Conservation (phyloP, 2,329 filamentous ascomycete species). For the Ophiostoma sp. region DNA sequence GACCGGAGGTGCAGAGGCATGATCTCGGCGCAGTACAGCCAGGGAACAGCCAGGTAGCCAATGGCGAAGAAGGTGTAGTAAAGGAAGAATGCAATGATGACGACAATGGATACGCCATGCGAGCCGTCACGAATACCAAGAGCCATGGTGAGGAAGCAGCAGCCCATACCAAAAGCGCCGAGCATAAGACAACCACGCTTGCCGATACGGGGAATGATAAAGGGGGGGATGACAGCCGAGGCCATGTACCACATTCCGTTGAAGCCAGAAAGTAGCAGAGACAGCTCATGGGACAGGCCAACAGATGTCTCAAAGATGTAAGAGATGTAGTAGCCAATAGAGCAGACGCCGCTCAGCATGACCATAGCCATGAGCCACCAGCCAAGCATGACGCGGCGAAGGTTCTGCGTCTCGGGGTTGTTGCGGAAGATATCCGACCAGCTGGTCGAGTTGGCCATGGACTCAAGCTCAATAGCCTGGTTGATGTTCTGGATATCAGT, state of each 20-base stretch:
- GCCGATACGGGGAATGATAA: slow-evolving; percentile 15
- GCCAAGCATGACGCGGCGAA: slow-evolving; percentile 25
- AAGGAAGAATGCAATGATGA: slow-evolving; percentile 24
- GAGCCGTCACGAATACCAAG: slow-evolving; percentile 24
- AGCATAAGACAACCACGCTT: slow-evolving; percentile 11
- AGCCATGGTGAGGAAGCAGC: slow-evolving; percentile 17
- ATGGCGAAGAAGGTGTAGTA: slow-evolving; percentile 39
- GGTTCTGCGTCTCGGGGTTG: slow-evolving; percentile 23
- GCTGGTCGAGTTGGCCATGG: slow-evolving; percentile 17
- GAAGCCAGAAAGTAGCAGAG: slow-evolving; percentile 12
- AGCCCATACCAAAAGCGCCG: slow-evolving; percentile 6
- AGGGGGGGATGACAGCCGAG: not conserved
- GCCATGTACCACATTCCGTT: slow-evolving; percentile 16
- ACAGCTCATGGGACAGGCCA: slow-evolving; percentile 21
- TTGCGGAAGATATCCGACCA: slow-evolving; percentile 27
- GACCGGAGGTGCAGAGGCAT: slow-evolving; percentile 23
- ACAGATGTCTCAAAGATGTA: slow-evolving; percentile 38
- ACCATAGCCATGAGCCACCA: slow-evolving; percentile 29
- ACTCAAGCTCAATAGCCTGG: slow-evolving; percentile 27
- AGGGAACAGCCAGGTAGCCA: slow-evolving; percentile 43
- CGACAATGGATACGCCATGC: slow-evolving; percentile 21
- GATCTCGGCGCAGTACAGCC: slow-evolving; percentile 27
- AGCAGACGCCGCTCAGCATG: slow-evolving; percentile 27
- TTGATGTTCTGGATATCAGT: slow-evolving; percentile 24
- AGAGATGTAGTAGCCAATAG: slow-evolving; percentile 30